Base-by-base conservation (phyloP, 768 basidiomycete genomes). In the Rhodosporidiobolus sp. region DNA sequence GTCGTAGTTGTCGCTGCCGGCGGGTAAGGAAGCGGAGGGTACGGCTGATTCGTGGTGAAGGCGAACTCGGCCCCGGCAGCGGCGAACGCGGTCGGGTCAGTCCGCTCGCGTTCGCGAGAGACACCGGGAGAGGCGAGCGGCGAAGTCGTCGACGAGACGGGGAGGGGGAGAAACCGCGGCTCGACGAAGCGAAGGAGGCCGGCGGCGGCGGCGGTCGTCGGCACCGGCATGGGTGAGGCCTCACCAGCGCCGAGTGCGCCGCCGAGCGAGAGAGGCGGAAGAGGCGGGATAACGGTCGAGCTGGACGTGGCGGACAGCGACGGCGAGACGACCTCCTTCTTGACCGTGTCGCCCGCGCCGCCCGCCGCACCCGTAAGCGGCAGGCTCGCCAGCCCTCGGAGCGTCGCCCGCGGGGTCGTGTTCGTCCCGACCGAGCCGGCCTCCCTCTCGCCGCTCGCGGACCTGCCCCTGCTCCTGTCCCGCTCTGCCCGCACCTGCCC, bases 21-120 rank as follows among this genome's bases (percentile, higher is more conserved):
- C 19, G 71, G 71, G 52, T 72, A 72, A 17, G 71, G 71, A 8
- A 67, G 50, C 0, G 71, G 71, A 1, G 71, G 71, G 43, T 68
- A 72, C 0, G 66, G 55, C 55, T 56, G 64, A 0, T 1, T 16
- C 28, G 32, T 6, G 4, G 30, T 3, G n/a, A 4, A 22, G 56
- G 58, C 38, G 45, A 59, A 43, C 8, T 14, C 38, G 38, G 38
- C 38, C 7, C 38, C 38, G 8, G 56, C 54, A 19, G 61, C 35
- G 19, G 24, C 17, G 60, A 55, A 68, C 12, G 67, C 43, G 17
- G 49, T 49, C 11, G 61, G 45, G 20, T 5, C 35, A 12, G 67
- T 5, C 1, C 12, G n/a, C 7, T 43, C 50, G 24, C 50, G 62
- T 32, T 52, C 35, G 62, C 28, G 48, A 8, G 14, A 26, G 22